Evolutionary conservation across 2,329 filamentous ascomycete species (phyloP), one percentile per base, ranked within the genome.

Genomic region (Colletotrichum sp.): DNA sequence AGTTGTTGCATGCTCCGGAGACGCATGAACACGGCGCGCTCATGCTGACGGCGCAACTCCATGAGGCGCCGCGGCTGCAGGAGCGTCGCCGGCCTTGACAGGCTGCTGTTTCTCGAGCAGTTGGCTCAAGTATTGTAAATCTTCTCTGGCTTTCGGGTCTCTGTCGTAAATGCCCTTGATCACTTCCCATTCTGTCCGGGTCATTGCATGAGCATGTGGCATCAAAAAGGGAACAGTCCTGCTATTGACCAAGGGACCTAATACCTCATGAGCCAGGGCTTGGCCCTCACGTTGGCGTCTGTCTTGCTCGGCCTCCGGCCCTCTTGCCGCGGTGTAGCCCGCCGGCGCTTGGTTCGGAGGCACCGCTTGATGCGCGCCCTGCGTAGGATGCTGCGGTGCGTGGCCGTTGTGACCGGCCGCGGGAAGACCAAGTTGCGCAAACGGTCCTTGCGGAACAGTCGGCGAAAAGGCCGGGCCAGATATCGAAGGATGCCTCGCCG

Each of bases 121-220:
- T 61, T 84, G 83, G 43, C 90, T 90, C 5, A 93, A 84, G 69
- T 91, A 86, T 66, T 88, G 85, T 21, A 93, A 82, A 79, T 96
- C 92, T 3, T 92, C 89, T 26, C 91, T 88, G 0, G 94, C 91
- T 26, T 89, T 89, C 1, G 92, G 91, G 70, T 95, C 92, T 13
- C 89, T 87, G 65, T 92, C 89, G 28, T 95, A 88, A 16, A 96
- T 92, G 52, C 90, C 88, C 67, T 90, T 89, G 76, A 98, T 90
- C 32, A 97, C 91, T 71, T 90, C 88, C 90, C 97, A 93, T 81
- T 97, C 94, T 18, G 90, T 86, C n/a, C 90, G 87, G 61, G 92
- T 89, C 87, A 94, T 95, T 65, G 90, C 89, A 24, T 89, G 91
- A 1, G 93, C 93, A 77, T 94, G 92, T 7, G 92, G 90, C 59